These are phyloP conservation scores for Pseudopyrenochaeta lycopersici DNA, from an alignment of 2,329 filamentous ascomycete genomes.

Conservation along the genomic window DNA sequence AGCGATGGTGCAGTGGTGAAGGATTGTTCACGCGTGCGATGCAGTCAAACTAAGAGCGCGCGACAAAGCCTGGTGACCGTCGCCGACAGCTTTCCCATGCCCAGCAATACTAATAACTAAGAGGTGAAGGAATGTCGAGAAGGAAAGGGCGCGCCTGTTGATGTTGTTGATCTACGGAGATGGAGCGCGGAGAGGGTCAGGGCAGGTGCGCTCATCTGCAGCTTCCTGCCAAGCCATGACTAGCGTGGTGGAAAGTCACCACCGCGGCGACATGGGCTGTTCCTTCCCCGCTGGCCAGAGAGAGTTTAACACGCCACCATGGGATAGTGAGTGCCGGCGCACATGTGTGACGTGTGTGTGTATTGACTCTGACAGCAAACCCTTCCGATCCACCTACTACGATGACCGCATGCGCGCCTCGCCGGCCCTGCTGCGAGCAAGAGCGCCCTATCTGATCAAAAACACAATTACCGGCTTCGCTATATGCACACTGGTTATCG, in stretches of 20 bases:
- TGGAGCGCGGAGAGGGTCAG: constrained; percentile 13
- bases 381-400: constrained; percentile 84
- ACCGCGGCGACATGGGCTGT: constrained; percentile 23
- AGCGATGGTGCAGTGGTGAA: constrained; percentile 21
- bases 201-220: constrained; percentile 17
- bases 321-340: constrained; percentile 41
- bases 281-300: constrained; percentile 26
- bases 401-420: constrained; percentile 86
- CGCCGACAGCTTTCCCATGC: constrained; percentile 36
- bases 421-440: constrained; percentile 87
- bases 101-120: constrained; percentile 32
- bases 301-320: constrained; percentile 38
- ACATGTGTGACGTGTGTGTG: neutral
- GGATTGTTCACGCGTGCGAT: constrained; percentile 42
- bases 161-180: constrained; percentile 27
- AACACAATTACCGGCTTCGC: constrained; percentile 84
- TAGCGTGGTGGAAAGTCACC: constrained; percentile 28
- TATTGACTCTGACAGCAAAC: constrained; percentile 38
- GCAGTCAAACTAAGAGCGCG: constrained; percentile 40
- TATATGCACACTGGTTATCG: constrained; percentile 77
- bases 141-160: constrained; percentile 27
- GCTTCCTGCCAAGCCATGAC: constrained; percentile 17
- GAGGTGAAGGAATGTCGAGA: constrained; percentile 34
- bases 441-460: constrained; percentile 89
- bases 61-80: constrained; percentile 39